Conservation (phyloP, 2,329 filamentous ascomycete species). For the Pseudodiploospora longispora region DNA sequence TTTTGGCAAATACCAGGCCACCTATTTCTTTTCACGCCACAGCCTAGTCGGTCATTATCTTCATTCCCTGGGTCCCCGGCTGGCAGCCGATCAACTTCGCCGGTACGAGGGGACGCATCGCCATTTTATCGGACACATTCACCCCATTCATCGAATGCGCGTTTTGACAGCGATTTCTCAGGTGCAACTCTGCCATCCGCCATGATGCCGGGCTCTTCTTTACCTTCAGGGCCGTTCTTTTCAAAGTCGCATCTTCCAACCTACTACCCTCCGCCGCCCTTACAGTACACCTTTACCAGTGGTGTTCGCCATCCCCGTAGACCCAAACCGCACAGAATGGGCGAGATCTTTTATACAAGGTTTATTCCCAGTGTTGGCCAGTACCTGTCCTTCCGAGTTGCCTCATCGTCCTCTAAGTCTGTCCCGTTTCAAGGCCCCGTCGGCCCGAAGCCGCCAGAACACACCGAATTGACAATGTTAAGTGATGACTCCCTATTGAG, state of each 20-base stretch:
- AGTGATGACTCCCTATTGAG: slow-evolving; percentile 58
- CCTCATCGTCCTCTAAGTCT: slow-evolving; percentile 57
- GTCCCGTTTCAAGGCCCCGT: slow-evolving; percentile 57
- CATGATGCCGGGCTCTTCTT: slow-evolving; percentile 24
- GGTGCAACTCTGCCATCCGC: slow-evolving; percentile 29
- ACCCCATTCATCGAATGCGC: slow-evolving; percentile 12
- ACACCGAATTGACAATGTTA: slow-evolving; percentile 32
- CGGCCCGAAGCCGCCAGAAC: slow-evolving; percentile 31
- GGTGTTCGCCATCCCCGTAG: slow-evolving; percentile 77
- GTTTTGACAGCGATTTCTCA: slow-evolving; percentile 29
- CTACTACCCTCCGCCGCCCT: slow-evolving; percentile 77
- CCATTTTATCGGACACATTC: slow-evolving; percentile 18
- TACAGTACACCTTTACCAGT: slow-evolving; percentile 73
- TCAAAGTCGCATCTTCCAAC: slow-evolving; percentile 82
- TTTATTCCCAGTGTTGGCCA: slow-evolving; percentile 75
- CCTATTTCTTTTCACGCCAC: slow-evolving; percentile 79
- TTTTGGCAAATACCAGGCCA: slow-evolving; percentile 92
- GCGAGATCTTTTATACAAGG: slow-evolving; percentile 83
- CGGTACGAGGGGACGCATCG: slow-evolving; percentile 27
- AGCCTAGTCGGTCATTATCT: slow-evolving; percentile 39
- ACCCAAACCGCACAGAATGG: slow-evolving; percentile 81
- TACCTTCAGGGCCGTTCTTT: slow-evolving; percentile 61
- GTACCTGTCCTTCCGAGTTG: slow-evolving; percentile 83
- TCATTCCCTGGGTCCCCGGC: slow-evolving; percentile 43
- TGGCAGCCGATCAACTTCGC: slow-evolving; percentile 47